phyloP scores from a whole-genome alignment of 495 filamentous ascomycete species.

The Achaetomiella virescens region DNA sequence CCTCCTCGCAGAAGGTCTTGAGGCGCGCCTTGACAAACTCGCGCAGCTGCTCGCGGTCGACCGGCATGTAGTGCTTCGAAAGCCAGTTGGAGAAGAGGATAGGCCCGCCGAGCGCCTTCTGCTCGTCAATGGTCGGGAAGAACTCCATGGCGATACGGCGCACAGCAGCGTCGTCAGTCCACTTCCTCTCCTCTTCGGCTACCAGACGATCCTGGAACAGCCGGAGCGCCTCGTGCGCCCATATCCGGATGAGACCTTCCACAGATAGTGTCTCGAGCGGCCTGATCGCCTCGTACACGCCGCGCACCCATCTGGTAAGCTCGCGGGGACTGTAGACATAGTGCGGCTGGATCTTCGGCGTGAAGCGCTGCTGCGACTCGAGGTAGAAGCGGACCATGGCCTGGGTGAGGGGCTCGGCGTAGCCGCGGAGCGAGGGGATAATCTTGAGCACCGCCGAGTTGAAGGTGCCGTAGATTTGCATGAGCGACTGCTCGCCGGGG shows the following conservation, averaged over 20 bases:
- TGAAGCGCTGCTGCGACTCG: constrained; percentile 90
- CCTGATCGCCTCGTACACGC: constrained; percentile 92
- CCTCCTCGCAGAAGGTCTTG: constrained; percentile 98
- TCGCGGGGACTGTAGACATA: constrained; percentile 99
- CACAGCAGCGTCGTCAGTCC: constrained; percentile 82
- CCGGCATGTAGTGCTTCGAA: constrained; percentile 97
- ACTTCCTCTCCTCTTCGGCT: constrained; percentile 86
- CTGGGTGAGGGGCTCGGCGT: constrained; percentile 88
- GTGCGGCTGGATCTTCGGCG: constrained; percentile 91
- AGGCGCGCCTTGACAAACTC: constrained; percentile 97
- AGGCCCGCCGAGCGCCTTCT: constrained; percentile 81
- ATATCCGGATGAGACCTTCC: constrained; percentile 92
- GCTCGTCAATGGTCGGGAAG: constrained; percentile 88
- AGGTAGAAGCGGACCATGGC: constrained; percentile 96
- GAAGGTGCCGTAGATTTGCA: constrained; percentile 98
- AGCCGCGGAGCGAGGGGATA: constrained; percentile 87
- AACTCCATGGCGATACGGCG: constrained; percentile 78
- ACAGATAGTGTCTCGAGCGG: constrained; percentile 81
- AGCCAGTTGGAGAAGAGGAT: constrained; percentile 99
- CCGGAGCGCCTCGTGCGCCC: constrained; percentile 93
- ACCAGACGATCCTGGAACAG: constrained; percentile 97
- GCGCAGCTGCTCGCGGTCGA: constrained; percentile 86
- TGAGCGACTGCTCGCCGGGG: constrained; percentile 86
- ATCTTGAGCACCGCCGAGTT: constrained; percentile 95
- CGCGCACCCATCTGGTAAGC: constrained; percentile 92